Base-by-base conservation (phyloP, 2,329 filamentous ascomycete species). In the Aspergillus fumigatus region DNA sequence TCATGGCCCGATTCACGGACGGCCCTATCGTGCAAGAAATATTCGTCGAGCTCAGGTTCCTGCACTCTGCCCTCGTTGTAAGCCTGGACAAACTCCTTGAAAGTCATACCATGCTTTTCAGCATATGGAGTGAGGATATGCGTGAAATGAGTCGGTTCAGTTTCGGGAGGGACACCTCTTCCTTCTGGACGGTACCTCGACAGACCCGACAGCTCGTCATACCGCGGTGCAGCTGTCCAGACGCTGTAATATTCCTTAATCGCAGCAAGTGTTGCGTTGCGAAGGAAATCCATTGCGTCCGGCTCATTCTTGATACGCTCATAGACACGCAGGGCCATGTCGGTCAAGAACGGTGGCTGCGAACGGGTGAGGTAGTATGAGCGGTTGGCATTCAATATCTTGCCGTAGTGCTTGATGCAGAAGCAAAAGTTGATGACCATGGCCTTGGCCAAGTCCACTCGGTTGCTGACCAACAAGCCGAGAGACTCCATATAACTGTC, bases 401-500 rank as follows among this genome's bases (percentile, higher is more conserved):
- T 99, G 68, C 92, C 93, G 71, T 99, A 99, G 75, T 99, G 93
- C 72, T 92, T 88, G 75, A 99, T 97, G 77, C 91, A 96, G 79
- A 99, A 99, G 74, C 91, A 95, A 74, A 97, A 97, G 78, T 99
- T 96, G 66, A 84, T 81, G 52, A 97, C 92, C 91, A 99, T 97
- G 51, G 88, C 84, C 78, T 97, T 96, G 64, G 92, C 92, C 54
- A 97, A 79, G 67, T 97, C 86, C 23, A 91, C 86, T 57, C 90
- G 87, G 70, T 94, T 89, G 69, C 93, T 91, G 65, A 91, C 85
- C 57, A 97, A 79, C 57, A 99, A 82, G 19, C 94, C 94, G 3
- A 97, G 80, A 4, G 93, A 94, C 73, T 93, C 90, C 92, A 99
- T 97, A 79, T 97, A 99, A 72, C 92, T 97, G 75, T 99, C 94